These are phyloP conservation scores for Trypanosoma rangeli DNA, from an alignment of 208 protist genomes.

Conservation along the genomic window DNA sequence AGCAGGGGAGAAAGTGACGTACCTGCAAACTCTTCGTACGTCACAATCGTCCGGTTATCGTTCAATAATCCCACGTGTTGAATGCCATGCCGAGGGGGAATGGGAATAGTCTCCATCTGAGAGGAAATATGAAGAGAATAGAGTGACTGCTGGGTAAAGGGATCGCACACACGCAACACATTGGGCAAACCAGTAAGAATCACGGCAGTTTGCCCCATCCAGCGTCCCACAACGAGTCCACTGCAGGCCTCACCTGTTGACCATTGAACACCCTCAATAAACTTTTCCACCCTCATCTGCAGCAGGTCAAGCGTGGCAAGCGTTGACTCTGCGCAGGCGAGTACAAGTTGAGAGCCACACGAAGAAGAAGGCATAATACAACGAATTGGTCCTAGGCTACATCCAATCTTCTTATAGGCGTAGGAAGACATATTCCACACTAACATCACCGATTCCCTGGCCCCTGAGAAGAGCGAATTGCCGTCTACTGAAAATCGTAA, in stretches of 20 bases:
- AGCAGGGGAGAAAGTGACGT: conserved; percentile 64
- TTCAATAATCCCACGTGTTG: conserved; percentile 69
- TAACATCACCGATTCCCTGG: conserved; percentile 62
- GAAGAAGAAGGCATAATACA: conserved; percentile 37
- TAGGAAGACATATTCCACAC: conserved; percentile 71
- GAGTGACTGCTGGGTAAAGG: conserved; percentile 80
- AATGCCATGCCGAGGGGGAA: conserved; percentile 72
- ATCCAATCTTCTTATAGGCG: conserved; percentile 54
- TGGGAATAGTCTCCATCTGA: conserved; percentile 81
- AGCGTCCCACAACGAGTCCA: conserved; percentile 71
- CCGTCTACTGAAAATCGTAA: conserved; percentile 75
- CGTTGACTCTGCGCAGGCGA: conserved; percentile 67
- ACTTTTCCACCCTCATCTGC: conserved; percentile 56
- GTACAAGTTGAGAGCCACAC: conserved; percentile 43
- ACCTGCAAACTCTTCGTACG: conserved; percentile 73
- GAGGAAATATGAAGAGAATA: conserved; percentile 89
- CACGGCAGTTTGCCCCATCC: conserved; percentile 70
- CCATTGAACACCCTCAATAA: conserved; percentile 85
- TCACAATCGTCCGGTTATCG: conserved; percentile 68
- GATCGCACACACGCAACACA: conserved; percentile 83
- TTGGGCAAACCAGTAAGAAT: conserved; percentile 79
- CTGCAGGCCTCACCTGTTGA: conserved; percentile 56
- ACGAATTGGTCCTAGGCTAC: conserved; percentile 42
- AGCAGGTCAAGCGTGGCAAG: conserved; percentile 69
- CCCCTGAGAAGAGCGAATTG: conserved; percentile 71